These are phyloP conservation scores for Dictyostelium purpureum DNA, from an alignment of 78 protist genomes.

Conservation along the genomic window DNA sequence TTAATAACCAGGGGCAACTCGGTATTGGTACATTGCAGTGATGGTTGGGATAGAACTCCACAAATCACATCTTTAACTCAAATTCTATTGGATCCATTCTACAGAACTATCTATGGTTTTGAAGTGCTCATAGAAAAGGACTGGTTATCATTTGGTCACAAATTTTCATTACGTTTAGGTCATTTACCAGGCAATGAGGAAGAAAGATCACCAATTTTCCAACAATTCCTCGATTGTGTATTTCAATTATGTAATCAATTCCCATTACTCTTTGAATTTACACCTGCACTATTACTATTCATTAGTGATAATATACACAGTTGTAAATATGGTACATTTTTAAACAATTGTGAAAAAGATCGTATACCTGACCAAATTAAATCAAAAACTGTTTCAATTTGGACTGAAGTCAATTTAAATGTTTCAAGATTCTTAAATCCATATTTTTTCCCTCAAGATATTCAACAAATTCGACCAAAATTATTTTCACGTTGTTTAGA, in stretches of 20 bases:
- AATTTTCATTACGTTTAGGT: constrained; percentile 75
- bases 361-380: constrained; percentile 4
- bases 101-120: constrained; percentile 83
- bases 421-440: constrained; percentile 3
- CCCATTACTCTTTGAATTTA: constrained; percentile 94
- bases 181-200: constrained; percentile 32
- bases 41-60: constrained; percentile 95
- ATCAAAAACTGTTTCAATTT: constrained; percentile 43
- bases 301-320: constrained; percentile 9
- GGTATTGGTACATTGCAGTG: constrained; percentile 78
- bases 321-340: constrained; percentile 81
- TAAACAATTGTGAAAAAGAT: constrained; percentile 56
- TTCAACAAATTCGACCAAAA: constrained; percentile 8
- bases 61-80: constrained; percentile 83
- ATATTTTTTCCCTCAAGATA: constrained; percentile 4
- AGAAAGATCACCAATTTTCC: constrained; percentile 93
- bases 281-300: constrained; percentile 54
- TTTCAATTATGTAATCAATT: constrained; percentile 85
- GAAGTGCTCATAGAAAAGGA: constrained; percentile 92
- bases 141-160: constrained; percentile 95
- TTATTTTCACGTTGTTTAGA: constrained; percentile 36
- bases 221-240: constrained; percentile 94
- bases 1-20: constrained; percentile 3
- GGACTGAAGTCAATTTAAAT: constrained; percentile 65
- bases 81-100: constrained; percentile 86